Conservation (phyloP, 805 yeast genomes). For the Cyberlindnera japonica region DNA sequence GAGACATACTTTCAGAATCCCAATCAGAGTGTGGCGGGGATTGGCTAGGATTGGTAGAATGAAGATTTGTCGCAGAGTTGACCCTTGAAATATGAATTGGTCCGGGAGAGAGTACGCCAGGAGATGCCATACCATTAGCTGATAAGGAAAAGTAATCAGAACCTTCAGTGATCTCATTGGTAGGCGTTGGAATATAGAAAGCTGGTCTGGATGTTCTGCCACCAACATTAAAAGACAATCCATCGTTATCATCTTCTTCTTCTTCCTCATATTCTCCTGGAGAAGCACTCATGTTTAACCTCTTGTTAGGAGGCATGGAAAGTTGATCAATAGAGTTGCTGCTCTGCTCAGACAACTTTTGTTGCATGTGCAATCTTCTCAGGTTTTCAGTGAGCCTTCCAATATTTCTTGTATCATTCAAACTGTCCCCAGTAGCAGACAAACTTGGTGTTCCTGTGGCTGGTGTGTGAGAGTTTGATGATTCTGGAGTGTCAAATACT, state of each 20-base stretch:
- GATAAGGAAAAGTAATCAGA: constrained; percentile 38
- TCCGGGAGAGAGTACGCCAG: constrained; percentile 51
- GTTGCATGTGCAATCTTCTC: constrained; percentile 46
- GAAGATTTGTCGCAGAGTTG: constrained; percentile 41
- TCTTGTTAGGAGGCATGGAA: constrained; percentile 9
- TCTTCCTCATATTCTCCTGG: constrained; percentile 22
- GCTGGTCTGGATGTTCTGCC: constrained; percentile 11
- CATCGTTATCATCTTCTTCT: constrained; percentile 24
- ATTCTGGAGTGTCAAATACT: constrained; percentile 31
- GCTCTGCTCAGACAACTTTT: constrained; percentile 40
- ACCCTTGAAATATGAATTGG: constrained; percentile 55
- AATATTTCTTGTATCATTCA: constrained; percentile 28
- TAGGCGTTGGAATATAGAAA: constrained; percentile 25
- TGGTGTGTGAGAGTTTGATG: constrained; percentile 32
- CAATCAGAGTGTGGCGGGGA: constrained; percentile 29
- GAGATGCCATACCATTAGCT: constrained; percentile 27
- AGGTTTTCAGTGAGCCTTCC: constrained; percentile 47
- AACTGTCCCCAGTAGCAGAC: constrained; percentile 16
- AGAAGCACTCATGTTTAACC: constrained; percentile 2
- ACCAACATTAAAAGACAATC: constrained; percentile 17
- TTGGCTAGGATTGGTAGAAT: neutral
- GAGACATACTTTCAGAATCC: constrained; percentile 46
- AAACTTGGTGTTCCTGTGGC: constrained; percentile 24
- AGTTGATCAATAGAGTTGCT: constrained; percentile 25
- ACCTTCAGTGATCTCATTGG: constrained; percentile 21